These are phyloP conservation scores for Pezicula neosporulosa DNA, from an alignment of 2,329 filamentous ascomycete genomes.

Conservation along the genomic window DNA sequence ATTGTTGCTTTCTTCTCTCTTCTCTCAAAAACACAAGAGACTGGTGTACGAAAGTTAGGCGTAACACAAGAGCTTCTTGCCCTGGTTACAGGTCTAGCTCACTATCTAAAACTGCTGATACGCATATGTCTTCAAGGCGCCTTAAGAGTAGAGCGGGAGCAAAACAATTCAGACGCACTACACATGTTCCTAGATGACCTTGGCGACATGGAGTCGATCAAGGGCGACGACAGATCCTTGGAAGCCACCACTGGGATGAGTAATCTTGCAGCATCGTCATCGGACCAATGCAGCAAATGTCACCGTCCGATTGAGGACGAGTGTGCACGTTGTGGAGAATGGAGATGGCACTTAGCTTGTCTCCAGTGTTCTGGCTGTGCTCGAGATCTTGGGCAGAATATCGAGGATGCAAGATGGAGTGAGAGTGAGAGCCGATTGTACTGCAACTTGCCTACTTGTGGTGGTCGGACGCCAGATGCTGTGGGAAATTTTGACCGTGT, in stretches of 20 bases:
- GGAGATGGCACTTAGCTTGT: conserved; percentile 82
- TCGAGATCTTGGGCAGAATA: conserved; percentile 64
- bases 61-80: conserved; percentile 98
- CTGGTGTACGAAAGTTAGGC: conserved; percentile 82
- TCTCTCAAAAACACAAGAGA: conserved; percentile 91
- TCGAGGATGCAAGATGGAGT: conserved; percentile 70
- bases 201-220: conserved; percentile 74
- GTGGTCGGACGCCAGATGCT: conserved; percentile 51
- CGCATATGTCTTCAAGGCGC: conserved; percentile 94
- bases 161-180: conserved; percentile 68
- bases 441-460: conserved; percentile 60
- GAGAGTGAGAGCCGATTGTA: conserved; percentile 64
- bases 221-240: conserved; percentile 65
- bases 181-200: conserved; percentile 82
- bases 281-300: conserved; percentile 81
- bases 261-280: conserved; percentile 68
- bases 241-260: conserved; percentile 64
- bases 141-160: conserved; percentile 85
- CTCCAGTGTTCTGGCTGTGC: conserved; percentile 68
- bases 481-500: conserved; percentile 66
- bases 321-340: conserved; percentile 72
- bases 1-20: conserved; percentile 97
- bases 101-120: conserved; percentile 96
- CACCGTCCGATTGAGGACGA: conserved; percentile 91
- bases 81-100: conserved; percentile 89